A percentile compares a stretch with the other conserved stretches of the same genome.
phyloP scores from a whole-genome alignment of 2,329 filamentous ascomycete genomes.

The Colletotrichum sp. region DNA sequence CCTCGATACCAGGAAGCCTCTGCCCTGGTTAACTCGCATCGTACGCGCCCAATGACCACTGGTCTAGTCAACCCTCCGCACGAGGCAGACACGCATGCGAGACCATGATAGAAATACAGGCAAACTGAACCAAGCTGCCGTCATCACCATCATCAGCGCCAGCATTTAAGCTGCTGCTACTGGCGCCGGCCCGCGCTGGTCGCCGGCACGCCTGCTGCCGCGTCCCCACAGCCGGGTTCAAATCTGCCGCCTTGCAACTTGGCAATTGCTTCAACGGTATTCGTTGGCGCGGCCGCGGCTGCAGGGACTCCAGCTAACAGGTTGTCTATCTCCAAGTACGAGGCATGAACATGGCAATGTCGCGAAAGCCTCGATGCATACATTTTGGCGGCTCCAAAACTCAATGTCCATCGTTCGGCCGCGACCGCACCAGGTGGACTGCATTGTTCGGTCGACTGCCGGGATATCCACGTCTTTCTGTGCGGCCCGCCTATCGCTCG shows the following conservation, averaged over 20 bases:
- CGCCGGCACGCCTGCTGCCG: background rate
- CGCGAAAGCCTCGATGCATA: background rate
- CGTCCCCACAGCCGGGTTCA: background rate
- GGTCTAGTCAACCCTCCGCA: background rate
- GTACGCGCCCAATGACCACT: background rate
- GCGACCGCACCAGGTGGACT: background rate
- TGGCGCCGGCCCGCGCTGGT: background rate
- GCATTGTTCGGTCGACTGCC: background rate
- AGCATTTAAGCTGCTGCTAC: background rate
- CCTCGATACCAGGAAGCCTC: background rate
- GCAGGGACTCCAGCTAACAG: background rate
- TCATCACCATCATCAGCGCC: background rate
- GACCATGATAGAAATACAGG: background rate
- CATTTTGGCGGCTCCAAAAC: background rate
- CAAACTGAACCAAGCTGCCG: background rate
- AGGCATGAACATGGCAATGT: background rate
- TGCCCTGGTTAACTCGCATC: background rate
- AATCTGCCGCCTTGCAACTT: conserved; percentile 3
- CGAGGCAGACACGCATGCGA: background rate
- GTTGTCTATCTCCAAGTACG: background rate
- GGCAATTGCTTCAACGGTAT: background rate
- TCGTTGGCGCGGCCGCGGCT: background rate
- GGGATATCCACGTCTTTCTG: background rate
- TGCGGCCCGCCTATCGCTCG: background rate
- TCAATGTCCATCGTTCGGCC: background rate